Evolutionary conservation across 495 filamentous ascomycete species (phyloP), one percentile per base, ranked within the genome.

Genomic region (Penicillium simplicissimum): DNA sequence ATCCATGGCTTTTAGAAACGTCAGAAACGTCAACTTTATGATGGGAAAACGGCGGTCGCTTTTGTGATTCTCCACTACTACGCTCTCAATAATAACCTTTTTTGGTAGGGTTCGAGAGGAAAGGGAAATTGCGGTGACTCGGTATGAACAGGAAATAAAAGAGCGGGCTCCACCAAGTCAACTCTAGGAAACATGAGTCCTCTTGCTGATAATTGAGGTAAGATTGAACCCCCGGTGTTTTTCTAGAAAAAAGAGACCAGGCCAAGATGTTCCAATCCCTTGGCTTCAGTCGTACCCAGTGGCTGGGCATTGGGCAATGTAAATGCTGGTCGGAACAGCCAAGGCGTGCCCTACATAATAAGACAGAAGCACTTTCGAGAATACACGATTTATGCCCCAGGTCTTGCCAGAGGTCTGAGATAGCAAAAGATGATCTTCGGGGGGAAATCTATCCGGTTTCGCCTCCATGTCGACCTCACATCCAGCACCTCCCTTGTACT

Each of bases 1-100:
- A 63, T 68, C 65, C 61, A 57, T 45, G 40, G 56, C 49, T 52
- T 34, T 62, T 51, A 45, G 37, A 55, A 62, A 45, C 51, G 62
- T 62, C 54, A 45, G 37, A 57, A 62, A 45, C 51, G 62, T 67
- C 57, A 52, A 38, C 53, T 65, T 45, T 52, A 58, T 70, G 67
- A 65, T 65, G 65, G 61, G 25, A 59, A 64, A 68, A 71, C 68
- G 63, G 68, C 45, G 45, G 40, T 53, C 33, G 54, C 34, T 65
- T 52, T 56, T 52, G 56, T 34, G 35, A 37, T 54, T 49, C 51
- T 15, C 51, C 51, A 53, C 51, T 53, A 34, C 17, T 34, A n/a
- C 33, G 28, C 21, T 49, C 45, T 45, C 42, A 49, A 49, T 14
- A 9, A 49, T 15, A 55, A 42, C 47, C 48, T 19, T 21, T 31